Evolutionary conservation across 2,329 filamentous ascomycete species (phyloP), one percentile per base, ranked within the genome.

Genomic region (Claviceps paspali): DNA sequence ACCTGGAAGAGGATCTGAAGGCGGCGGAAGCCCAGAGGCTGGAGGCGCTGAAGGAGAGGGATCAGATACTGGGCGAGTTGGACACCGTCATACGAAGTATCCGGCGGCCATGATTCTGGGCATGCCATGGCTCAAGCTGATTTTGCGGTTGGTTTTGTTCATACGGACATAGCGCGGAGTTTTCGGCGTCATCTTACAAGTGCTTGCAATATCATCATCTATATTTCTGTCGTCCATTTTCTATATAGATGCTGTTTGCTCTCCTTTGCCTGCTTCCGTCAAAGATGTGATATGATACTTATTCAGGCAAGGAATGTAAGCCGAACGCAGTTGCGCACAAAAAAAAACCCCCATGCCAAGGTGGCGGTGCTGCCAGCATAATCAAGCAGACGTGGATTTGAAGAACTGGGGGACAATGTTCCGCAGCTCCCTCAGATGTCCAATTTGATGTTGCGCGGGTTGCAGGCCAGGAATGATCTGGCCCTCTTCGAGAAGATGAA

Each of bases 331-430:
- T n/a, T n/a, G n/a, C n/a, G n/a, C n/a, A n/a, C n/a, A n/a, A n/a
- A n/a, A n/a, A n/a, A n/a, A n/a, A n/a, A n/a, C n/a, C n/a, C n/a
- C n/a, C n/a, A n/a, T n/a, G n/a, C n/a, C n/a, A n/a, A n/a, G n/a
- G n/a, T n/a, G n/a, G n/a, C n/a, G n/a, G n/a, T n/a, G n/a, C n/a
- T n/a, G n/a, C n/a, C n/a, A n/a, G n/a, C n/a, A n/a, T 15, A 33
- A 21, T 4, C 27, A 38, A 29, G n/a, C n/a, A 3, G 3, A 21
- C 22, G 45, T 48, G 5, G 61, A 61, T 56, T 82, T 91, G 67
- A 98, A 95, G 43, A 94, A 75, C 40, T 92, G 76, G 0, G 91
- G 86, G 47, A 88, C 96, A 9, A 82, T 58, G 1, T 62, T 62
- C 32, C 82, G 73, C 40, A 98, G 62, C 51, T 96, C 82, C 45